A percentile compares a stretch with the other conserved stretches of the same genome.
Evolutionary conservation across 371 early-diverging fungal genomes (phyloP).

Genomic region (Haplosporangium sp.): DNA sequence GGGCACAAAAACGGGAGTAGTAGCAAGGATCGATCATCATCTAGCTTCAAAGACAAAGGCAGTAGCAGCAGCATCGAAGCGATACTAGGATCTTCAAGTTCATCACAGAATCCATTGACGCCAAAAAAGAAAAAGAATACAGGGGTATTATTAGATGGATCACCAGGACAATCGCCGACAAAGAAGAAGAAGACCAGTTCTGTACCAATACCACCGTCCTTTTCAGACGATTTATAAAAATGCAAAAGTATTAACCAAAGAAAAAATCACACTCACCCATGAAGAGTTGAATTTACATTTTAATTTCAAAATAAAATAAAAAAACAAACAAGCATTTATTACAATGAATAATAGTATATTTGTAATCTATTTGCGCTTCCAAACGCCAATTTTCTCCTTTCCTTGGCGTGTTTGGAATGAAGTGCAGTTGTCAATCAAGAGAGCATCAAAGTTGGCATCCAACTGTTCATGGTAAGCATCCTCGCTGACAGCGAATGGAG

Average conservation of each 20-base stretch:
- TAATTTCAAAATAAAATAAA: background rate
- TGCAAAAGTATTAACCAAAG: background rate
- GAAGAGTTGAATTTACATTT: background rate
- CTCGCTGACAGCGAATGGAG: constrained; percentile 73
- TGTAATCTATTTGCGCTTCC: constrained; percentile 56
- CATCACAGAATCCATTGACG: constrained; percentile 17
- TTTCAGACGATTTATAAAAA: constrained; percentile 25
- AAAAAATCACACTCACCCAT: background rate
- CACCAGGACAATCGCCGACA: constrained; percentile 27
- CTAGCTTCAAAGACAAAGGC: constrained; percentile 13
- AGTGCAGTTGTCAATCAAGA: constrained; percentile 67
- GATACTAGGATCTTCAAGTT: constrained; percentile 3
- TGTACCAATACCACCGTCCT: constrained; percentile 17
- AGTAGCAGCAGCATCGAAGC: constrained; percentile 6
- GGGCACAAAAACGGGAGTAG: constrained; percentile 13
- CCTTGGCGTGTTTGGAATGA: constrained; percentile 64
- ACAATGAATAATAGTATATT: background rate
- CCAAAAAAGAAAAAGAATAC: constrained; percentile 46
- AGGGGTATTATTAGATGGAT: constrained; percentile 12
- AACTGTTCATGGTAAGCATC: constrained; percentile 65
- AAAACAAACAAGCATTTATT: too few species aligned
- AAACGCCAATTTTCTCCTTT: constrained; percentile 70
- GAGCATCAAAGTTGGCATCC: constrained; percentile 66
- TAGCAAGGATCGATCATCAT: constrained; percentile 26
- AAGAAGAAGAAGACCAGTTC: constrained; percentile 39